These are phyloP conservation scores for Physaria fendleri DNA, from an alignment of 345 rosid genomes.

Conservation along the genomic window DNA sequence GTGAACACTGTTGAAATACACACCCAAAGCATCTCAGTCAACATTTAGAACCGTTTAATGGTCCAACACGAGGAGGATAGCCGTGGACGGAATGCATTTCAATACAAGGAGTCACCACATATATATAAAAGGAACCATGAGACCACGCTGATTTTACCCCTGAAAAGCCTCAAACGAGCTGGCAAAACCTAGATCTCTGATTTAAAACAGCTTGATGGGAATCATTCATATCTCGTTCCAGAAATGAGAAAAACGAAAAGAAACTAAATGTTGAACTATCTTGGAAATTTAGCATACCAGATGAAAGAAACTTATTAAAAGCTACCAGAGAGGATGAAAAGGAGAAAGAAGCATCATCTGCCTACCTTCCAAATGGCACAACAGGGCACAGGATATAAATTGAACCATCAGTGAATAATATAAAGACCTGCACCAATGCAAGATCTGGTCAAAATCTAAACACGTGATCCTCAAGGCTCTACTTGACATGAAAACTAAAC, in stretches of 20 bases:
- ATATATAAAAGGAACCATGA: not conserved
- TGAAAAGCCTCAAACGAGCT: not conserved
- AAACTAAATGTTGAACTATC: not conserved
- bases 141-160: not conserved
- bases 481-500: slow-evolving; percentile 9
- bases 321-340: not conserved
- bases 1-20: slow-evolving; percentile 47
- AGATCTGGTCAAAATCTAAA: slow-evolving; percentile 6
- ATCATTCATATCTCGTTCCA: not conserved
- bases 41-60: not conserved
- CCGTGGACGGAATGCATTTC: not conserved
- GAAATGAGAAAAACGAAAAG: not conserved
- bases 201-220: not conserved
- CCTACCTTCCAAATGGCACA: slow-evolving; percentile 91
- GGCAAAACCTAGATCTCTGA: not conserved
- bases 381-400: slow-evolving; percentile 81
- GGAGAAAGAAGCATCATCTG: slow-evolving; percentile 2
- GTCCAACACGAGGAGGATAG: not conserved
- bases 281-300: not conserved
- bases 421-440: slow-evolving; percentile 63
- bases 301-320: not conserved
- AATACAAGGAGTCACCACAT: not conserved
- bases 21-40: slow-evolving; percentile 17
- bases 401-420: slow-evolving; percentile 77
- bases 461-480: not conserved